These are phyloP conservation scores for Plenodomus lindquistii DNA, from an alignment of 2,329 filamentous ascomycete genomes.

Conservation along the genomic window DNA sequence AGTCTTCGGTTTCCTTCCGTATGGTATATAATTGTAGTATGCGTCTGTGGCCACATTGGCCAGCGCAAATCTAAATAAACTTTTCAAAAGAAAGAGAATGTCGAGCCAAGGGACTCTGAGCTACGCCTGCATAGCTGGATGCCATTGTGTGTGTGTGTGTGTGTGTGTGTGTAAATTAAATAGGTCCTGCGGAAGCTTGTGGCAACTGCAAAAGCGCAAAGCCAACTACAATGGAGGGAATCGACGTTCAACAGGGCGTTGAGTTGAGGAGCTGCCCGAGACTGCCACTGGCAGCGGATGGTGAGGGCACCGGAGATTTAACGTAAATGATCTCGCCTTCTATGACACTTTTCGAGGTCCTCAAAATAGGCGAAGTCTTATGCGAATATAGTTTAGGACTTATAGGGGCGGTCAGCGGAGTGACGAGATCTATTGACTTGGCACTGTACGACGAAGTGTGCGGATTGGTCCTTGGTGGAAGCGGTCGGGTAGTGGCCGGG, in stretches of 20 bases:
- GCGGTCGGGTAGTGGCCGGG: conserved; percentile 41
- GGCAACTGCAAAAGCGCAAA: not conserved
- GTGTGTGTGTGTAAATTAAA: not conserved
- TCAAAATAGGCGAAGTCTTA: conserved; percentile 38
- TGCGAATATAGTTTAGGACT: conserved; percentile 41
- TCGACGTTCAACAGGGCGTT: conserved; percentile 15
- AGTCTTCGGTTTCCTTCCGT: not conserved
- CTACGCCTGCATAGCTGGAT: not conserved
- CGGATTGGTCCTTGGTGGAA: conserved; percentile 46
- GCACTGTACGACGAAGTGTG: conserved; percentile 45
- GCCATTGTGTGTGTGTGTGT: not conserved
- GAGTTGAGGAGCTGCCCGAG: conserved; percentile 42
- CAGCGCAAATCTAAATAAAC: not conserved
- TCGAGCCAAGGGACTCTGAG: not conserved
- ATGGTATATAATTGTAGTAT: not conserved
- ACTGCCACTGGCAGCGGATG: conserved; percentile 42
- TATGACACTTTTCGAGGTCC: conserved; percentile 38
- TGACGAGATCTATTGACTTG: conserved; percentile 52
- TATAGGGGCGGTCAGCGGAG: conserved; percentile 43
- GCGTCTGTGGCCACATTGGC: not conserved
- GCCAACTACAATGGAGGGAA: not conserved
- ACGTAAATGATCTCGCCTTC: conserved; percentile 45
- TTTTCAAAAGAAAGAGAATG: not conserved
- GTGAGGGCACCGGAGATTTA: conserved; percentile 38
- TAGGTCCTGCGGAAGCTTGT: not conserved